Evolutionary conservation across 345 rosid species (phyloP), one percentile per base, ranked within the genome.

Genomic region (Eucalyptus erythrocorys): DNA sequence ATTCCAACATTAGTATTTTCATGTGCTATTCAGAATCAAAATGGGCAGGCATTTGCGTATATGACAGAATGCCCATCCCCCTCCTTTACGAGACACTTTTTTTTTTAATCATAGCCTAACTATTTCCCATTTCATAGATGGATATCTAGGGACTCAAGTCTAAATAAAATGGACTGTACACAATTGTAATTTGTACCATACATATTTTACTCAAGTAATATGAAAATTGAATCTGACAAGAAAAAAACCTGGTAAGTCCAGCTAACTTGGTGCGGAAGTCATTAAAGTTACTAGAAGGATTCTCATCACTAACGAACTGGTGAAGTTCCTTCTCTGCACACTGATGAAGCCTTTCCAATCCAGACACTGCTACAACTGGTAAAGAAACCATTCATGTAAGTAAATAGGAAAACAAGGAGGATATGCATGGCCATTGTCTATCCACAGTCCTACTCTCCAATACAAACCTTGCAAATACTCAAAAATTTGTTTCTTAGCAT

Each of bases 291-390:
- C 93, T 92, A 85, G 96, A 93, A 42, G 96, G 94, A 71, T 90
- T 93, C 16, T 94, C 98, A 0, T 93, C 93, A 47, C 10, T 87
- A 55, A 96, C 92, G 92, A 95, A 97, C 88, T 89, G 94, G 13
- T 61, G 94, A 87, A 98, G 92, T 86, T 97, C 99, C 92, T 97
- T 97, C 94, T 98, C 99, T 71, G 98, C 96, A 90, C 99, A 98
- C 87, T 95, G 98, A 93, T 98, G 99, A 89, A 98, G 99, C 92
- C 99, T 95, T 92, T 98, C 99, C 94, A 98, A 87, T 85, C 98
- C 98, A 21, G 98, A 94, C 90, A 96, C 99, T 22, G 99, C 99
- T 90, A 96, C 99, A 89, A 99, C 99, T 98, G 90, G 87, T 30
- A 91, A 53, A 92, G 85, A 91, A 85, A 48, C 87, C 5, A 91